Base-by-base conservation (phyloP, 164 flowering plant genomes). In the Chimonanthus salicifolius region DNA sequence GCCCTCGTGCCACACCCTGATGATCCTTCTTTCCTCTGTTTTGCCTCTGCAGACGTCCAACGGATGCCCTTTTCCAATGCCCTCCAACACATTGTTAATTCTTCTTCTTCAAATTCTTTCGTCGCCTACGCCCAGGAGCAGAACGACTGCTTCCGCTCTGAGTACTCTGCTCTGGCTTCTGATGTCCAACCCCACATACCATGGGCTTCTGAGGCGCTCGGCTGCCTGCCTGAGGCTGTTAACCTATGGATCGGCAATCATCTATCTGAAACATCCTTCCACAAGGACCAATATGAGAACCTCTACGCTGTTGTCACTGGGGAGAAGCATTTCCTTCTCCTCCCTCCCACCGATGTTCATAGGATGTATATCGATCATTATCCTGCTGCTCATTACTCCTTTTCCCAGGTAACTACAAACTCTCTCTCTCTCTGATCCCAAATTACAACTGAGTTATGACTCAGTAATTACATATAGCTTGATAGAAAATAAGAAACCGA, bases 261-360 rank as follows among this genome's bases (percentile, higher is more conserved):
- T 15, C 77, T 71, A 1, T 93, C 98, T 0, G 85, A 86, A 77
- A 95, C 98, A 4, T 93, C 92, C 3, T 95, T 91, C 76, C 99
- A 95, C 80, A 95, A 95, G 79, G 99, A 94, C 72, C 98, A 95
- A 69, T 93, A 95, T 65, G 99, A 95, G 89, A 93, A 95, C 79
- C 83, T 95, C 49, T 95, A 93, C 54, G 98, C 89, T 6, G 99
- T 95, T 9, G 82, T 95, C 47, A 74, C 85, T 9, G 99, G 99
- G 0, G 84, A 91, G 85, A 95, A 95, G 88, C 95, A 88, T 75
- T 95, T 95, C 76, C 74, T 89, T 58, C 87, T 93, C 3, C 89
- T 95, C 71, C 99, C 99, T 43, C 99, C 98, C 15, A 91, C 97
- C 4, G 98, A 95, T 74, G 88, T 90, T 44, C 98, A 95, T 72